These are phyloP conservation scores for Vicia villosa DNA, from an alignment of 306 rosid species.

Conservation along the genomic window DNA sequence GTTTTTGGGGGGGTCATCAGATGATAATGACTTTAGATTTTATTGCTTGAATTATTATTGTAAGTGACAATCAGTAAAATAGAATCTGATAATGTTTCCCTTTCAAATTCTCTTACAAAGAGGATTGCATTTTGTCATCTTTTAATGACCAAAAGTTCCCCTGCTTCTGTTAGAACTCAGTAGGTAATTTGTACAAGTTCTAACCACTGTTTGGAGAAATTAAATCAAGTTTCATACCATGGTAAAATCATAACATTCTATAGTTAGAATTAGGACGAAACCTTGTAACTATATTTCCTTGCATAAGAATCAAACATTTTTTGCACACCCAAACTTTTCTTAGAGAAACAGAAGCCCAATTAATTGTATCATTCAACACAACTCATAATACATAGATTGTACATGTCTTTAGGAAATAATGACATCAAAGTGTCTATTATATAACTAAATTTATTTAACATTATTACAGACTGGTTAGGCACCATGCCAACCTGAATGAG, in stretches of 20 bases:
- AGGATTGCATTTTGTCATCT: neutral
- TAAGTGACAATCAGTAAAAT: neutral
- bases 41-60: neutral
- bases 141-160: neutral
- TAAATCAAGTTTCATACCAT: neutral
- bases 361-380: conserved; percentile 1
- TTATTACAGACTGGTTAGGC: neutral
- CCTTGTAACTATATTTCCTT: neutral
- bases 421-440: neutral
- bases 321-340: neutral
- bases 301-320: neutral
- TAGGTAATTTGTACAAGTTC: neutral
- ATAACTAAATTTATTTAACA: neutral
- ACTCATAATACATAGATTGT: neutral
- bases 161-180: neutral
- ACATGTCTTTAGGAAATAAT: neutral
- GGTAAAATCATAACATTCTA: neutral
- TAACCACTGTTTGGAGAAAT: neutral
- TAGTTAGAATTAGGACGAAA: neutral
- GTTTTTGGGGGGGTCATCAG: neutral
- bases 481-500: neutral
- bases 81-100: neutral
- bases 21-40: neutral
- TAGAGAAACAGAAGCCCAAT: neutral
- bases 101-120: neutral